Evolutionary conservation across 495 filamentous ascomycete species (phyloP), one percentile per base, ranked within the genome.

Genomic region (Barbatosphaeria neglecta): DNA sequence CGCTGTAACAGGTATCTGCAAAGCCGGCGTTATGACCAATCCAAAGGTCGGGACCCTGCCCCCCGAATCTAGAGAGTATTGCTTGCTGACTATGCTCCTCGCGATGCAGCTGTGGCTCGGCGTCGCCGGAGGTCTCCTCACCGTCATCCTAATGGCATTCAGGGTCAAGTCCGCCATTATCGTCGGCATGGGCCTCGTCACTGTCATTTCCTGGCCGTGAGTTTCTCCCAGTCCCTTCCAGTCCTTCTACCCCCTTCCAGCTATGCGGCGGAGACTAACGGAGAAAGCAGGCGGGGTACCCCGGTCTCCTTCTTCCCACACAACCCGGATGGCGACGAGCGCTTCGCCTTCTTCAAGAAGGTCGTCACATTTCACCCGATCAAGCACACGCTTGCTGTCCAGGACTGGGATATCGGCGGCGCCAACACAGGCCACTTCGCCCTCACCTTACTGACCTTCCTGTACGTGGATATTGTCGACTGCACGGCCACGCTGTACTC

Each of bases 381-480:
- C 56, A 55, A 76, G 51, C 73, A 77, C 41, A 83, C 74, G 11
- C 60, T 89, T 6, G 66, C 63, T 3, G 81, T 74, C 6, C 78
- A 83, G 51, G 65, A 86, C 15, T 90, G 84, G 84, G 58, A 82
- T 55, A 56, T 90, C 13, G 22, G 19, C 2, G 63, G 57, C 4
- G 58, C 65, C 8, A 65, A 64, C 6, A 76, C 77, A 33, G 76
- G 79, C 0, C 57, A 66, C 48, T 88, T 92, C 57, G 79, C 74
- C 27, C 63, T 90, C 13, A 85, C 86, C 2, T 77, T 90, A 35
- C 79, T 92, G 53, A 90, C 86, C 13, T 90, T 92, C 58, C 74
- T 89, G 49, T 90, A 92, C 53, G 86, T 92, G 44, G 86, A 92
- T 62, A 88, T 90, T 45, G 74, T 81, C 44, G 77, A 81, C 50